A percentile compares a stretch with the other conserved stretches of the same genome.
Evolutionary conservation across 2,329 filamentous ascomycete genomes (phyloP).

Genomic region (Diaporthe velutina): DNA sequence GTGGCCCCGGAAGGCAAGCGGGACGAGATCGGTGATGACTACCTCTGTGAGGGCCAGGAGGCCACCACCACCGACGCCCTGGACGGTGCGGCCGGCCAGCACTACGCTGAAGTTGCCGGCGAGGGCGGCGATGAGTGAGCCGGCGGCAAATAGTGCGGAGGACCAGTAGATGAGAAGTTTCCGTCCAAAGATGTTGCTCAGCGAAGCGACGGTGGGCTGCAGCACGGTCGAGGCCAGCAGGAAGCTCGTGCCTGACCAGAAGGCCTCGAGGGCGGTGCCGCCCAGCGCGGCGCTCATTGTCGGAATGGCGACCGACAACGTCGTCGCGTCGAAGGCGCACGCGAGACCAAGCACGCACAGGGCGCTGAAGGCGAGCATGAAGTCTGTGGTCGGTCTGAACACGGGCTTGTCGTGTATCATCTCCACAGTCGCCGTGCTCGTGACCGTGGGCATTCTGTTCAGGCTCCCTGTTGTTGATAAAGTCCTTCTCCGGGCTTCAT

Average conservation of each 20-base stretch:
- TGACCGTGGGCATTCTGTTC: conserved; percentile 7
- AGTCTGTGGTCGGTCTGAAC: conserved; percentile 52
- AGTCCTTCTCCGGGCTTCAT: too few species aligned
- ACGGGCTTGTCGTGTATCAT: conserved; percentile 41
- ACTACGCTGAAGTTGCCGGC: conserved; percentile 58
- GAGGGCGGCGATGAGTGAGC: conserved; percentile 55
- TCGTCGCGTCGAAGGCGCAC: conserved; percentile 75
- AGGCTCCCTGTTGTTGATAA: neutral
- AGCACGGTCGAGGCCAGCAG: conserved; percentile 74
- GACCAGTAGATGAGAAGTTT: conserved; percentile 49
- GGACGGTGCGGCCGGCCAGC: conserved; percentile 62
- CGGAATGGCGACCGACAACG: conserved; percentile 71
- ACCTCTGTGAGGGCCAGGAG: conserved; percentile 61
- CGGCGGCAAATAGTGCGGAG: conserved; percentile 53
- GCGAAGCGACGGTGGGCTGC: conserved; percentile 61
- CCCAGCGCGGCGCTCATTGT: conserved; percentile 64
- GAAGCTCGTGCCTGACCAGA: conserved; percentile 80
- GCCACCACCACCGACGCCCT: conserved; percentile 65
- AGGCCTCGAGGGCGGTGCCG: conserved; percentile 71
- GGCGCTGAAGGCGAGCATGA: conserved; percentile 63
- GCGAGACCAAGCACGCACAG: conserved; percentile 69
- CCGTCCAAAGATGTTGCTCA: conserved; percentile 53
- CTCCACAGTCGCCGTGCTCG: conserved; percentile 39
- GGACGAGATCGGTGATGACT: conserved; percentile 60
- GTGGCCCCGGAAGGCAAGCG: conserved; percentile 55